phyloP scores from a whole-genome alignment of 495 filamentous ascomycete genomes.

The Penicillium egyptiacum region DNA sequence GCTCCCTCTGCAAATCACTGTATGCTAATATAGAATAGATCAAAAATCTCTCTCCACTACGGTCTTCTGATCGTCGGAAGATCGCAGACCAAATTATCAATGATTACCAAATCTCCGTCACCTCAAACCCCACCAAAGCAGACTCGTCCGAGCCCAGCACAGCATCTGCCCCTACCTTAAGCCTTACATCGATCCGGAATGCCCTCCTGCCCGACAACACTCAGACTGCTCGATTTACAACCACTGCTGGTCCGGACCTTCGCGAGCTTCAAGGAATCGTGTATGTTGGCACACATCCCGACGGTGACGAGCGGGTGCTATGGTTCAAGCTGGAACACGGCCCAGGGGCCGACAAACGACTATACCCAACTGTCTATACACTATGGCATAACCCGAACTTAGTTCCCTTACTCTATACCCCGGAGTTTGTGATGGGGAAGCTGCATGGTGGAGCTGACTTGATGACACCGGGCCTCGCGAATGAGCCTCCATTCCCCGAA shows the following conservation, averaged over 20 bases:
- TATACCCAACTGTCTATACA: conserved; percentile 71
- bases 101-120: conserved; percentile 55
- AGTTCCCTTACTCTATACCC: conserved; percentile 64
- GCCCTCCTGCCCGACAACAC: conserved; percentile 64
- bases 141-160: conserved; percentile 28
- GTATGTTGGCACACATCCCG: conserved; percentile 60
- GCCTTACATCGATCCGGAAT: conserved; percentile 57
- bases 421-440: conserved; percentile 61
- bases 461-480: conserved; percentile 72
- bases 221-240: conserved; percentile 66
- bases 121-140: conserved; percentile 37
- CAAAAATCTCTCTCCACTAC: conserved; percentile 66
- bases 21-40: conserved; percentile 45
- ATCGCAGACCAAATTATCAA: conserved; percentile 70
- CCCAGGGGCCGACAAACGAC: conserved; percentile 43
- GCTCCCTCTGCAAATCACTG: background rate
- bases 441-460: conserved; percentile 65
- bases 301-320: conserved; percentile 62
- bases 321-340: conserved; percentile 70
- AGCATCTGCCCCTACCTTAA: conserved; percentile 38
- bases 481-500: conserved; percentile 66
- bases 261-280: conserved; percentile 63
- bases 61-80: conserved; percentile 70
- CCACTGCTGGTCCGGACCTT: conserved; percentile 65
- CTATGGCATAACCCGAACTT: conserved; percentile 65